phyloP scores from a whole-genome alignment of 306 rosid species.

The Trifolium repens region DNA sequence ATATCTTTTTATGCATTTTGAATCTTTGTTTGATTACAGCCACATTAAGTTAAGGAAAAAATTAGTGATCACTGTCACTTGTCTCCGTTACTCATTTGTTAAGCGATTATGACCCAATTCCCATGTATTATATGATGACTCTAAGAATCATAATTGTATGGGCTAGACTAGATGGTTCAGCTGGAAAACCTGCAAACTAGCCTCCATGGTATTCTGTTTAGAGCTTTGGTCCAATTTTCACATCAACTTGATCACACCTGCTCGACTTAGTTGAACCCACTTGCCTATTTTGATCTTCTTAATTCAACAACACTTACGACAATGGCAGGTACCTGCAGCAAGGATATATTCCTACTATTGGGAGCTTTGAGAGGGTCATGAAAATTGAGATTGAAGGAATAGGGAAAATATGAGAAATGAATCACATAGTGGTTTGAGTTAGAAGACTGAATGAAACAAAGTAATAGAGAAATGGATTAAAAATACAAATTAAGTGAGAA shows the following conservation, averaged over 20 bases:
- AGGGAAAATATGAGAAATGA: no score
- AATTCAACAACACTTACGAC: no score
- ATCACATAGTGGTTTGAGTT: no score
- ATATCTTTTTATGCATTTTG: constrained; percentile 26
- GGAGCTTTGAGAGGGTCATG: no score
- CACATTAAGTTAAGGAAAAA: constrained; percentile 5
- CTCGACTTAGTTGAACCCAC: constrained; percentile 1
- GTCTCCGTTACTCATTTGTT: constrained; percentile 1
- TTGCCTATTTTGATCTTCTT: constrained; percentile 2
- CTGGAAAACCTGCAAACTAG: neutral
- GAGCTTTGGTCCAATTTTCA: constrained; percentile 14
- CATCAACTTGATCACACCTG: neutral
- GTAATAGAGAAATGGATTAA: no score
- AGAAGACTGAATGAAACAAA: no score
- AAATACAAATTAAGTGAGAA: no score
- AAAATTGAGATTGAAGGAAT: no score
- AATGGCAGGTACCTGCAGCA: no score
- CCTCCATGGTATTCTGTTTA: constrained; percentile 11
- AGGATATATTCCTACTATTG: no score
- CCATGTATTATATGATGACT: constrained; percentile 3
- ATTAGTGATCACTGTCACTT: constrained; percentile 17
- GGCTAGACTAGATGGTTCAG: neutral
- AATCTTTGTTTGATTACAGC: constrained; percentile 12
- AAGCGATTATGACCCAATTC: neutral
- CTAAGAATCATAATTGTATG: constrained; percentile 15